Base-by-base conservation (phyloP, 129 eudicot species). In the Glebionis coronaria region DNA sequence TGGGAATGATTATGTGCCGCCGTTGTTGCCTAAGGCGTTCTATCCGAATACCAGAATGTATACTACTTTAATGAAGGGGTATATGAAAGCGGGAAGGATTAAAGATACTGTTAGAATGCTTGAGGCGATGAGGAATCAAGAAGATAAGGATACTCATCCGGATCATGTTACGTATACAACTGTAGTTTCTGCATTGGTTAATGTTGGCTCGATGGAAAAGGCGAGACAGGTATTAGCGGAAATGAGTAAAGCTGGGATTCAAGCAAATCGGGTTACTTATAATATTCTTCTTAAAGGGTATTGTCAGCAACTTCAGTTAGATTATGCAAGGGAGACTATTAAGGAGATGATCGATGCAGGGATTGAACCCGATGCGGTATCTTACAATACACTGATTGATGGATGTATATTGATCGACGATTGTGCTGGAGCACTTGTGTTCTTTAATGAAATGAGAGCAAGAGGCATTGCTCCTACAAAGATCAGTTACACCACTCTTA, bases 21-120 rank as follows among this genome's bases (percentile, higher is more conserved):
- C 90, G 2, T 80, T 89, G 82, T 73, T 94, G 76, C 72, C 82
- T 20, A 76, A 77, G 53, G 76, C 72, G 23, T 78, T 68, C 55
- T 3, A 55, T 14, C 97, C 99, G 0, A 82, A 89, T 54, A 76
- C 97, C 38, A 81, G 99, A 64, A 87, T 94, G 71, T 94, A 94
- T 74, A 94, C 99, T 0, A 89, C 97, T 3, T 73, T 94, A 55
- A 89, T 94, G 99, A 94, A 94, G 75, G 99, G 97, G 3, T 94
- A 94, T 53, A 86, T 94, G 99, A 89, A 82, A 52, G 82, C 78
- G 8, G 97, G 97, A 4, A 83, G 99, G 61, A 90, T 94, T 50
- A 70, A 73, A 18, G 99, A 89, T 60, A 87, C 88, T 0, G 89
- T 94, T 57, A 87, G 93, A 65, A 94, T 81, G 86, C 82, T 94